These are phyloP conservation scores for Syzygium aqueum DNA, from an alignment of 345 rosid species.

Conservation along the genomic window DNA sequence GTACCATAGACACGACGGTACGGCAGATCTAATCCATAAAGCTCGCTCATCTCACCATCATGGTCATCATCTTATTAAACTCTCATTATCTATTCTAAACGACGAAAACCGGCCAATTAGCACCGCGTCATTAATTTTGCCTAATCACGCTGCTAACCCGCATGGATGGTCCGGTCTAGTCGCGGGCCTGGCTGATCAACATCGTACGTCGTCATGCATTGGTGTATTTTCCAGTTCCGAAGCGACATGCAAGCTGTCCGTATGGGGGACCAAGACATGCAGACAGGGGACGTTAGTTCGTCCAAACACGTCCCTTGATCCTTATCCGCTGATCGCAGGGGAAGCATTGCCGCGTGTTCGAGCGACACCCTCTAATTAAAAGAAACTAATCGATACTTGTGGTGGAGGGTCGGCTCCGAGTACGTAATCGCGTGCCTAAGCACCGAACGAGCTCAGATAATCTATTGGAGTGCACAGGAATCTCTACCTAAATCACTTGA, in stretches of 20 bases:
- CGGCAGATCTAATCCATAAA: no score
- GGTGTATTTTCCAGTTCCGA: neutral
- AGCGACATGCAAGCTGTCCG: neutral
- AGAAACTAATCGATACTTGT: neutral
- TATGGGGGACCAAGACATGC: neutral
- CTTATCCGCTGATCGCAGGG: neutral
- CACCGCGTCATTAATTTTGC: neutral
- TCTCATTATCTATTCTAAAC: neutral
- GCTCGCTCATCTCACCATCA: no score
- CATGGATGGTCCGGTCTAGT: neutral
- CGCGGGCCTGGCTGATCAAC: neutral
- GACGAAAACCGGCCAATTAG: neutral
- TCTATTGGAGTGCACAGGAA: neutral
- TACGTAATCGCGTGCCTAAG: neutral
- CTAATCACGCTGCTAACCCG: neutral
- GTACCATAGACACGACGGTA: no score
- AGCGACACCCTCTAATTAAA: neutral
- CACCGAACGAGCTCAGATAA: neutral
- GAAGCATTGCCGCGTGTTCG: neutral
- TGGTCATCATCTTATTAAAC: neutral
- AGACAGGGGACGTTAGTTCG: neutral
- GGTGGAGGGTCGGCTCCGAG: neutral
- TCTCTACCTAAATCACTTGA: neutral
- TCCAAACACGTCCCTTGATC: neutral
- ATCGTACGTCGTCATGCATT: neutral